phyloP scores from a whole-genome alignment of 257 asterid genomes.

The Penstemon newberryi region DNA sequence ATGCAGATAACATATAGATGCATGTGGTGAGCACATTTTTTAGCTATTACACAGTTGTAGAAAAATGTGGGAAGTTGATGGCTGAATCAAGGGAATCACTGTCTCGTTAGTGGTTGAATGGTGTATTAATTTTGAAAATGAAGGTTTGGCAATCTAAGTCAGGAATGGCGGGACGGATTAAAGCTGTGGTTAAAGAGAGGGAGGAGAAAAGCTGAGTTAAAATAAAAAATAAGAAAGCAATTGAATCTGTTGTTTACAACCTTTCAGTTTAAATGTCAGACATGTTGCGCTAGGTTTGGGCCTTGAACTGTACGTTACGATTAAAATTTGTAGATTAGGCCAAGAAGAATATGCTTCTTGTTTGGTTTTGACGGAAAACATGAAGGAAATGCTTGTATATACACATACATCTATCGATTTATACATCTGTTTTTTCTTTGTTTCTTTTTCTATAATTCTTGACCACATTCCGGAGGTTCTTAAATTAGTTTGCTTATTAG shows the following conservation, averaged over 20 bases:
- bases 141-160: background rate
- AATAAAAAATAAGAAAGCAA: background rate
- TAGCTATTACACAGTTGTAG: background rate
- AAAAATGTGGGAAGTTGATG: background rate
- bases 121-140: background rate
- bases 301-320: background rate
- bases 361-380: background rate
- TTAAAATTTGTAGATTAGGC: background rate
- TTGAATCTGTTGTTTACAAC: background rate
- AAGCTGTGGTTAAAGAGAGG: constrained; percentile 6
- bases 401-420: background rate
- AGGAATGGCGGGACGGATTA: no score
- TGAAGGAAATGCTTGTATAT: background rate
- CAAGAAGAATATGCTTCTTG: background rate
- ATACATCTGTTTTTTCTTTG: background rate
- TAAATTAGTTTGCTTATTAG: background rate
- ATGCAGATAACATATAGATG: background rate
- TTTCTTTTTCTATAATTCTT: background rate
- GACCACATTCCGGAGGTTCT: background rate
- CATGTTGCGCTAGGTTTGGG: constrained; percentile 6
- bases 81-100: background rate
- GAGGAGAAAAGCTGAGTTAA: background rate
- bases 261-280: background rate
- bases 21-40: background rate
- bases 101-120: background rate